A percentile compares a stretch with the other conserved stretches of the same genome.
phyloP scores from a whole-genome alignment of 2,329 filamentous ascomycete genomes.

The Juglanconis oblonga region DNA sequence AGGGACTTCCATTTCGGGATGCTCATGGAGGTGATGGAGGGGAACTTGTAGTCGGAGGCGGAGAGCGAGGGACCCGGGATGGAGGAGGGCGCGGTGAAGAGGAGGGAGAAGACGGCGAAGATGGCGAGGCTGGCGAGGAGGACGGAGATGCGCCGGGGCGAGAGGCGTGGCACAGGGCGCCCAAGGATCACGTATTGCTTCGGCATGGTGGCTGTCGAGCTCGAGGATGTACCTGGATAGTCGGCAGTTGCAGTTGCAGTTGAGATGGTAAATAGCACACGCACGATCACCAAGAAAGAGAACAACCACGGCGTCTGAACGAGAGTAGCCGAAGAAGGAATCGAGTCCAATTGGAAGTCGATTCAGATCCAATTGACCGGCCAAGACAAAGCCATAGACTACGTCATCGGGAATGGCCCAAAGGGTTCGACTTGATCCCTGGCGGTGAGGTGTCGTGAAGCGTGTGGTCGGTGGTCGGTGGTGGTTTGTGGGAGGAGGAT shows the following conservation, averaged over 20 bases:
- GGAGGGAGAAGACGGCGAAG: conserved; percentile 51
- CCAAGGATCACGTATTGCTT: conserved; percentile 46
- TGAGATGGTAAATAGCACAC: too few relatives aligned
- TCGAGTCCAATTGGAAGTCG: neutral
- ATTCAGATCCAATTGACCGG: neutral
- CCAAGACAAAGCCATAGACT: neutral
- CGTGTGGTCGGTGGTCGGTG: neutral
- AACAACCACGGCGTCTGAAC: neutral
- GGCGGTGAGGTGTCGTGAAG: neutral
- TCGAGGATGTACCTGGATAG: neutral
- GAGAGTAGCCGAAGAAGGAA: neutral
- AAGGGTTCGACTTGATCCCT: too few relatives aligned
- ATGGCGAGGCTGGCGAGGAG: conserved; percentile 49
- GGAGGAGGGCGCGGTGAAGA: conserved; percentile 48
- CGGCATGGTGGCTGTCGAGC: conserved; percentile 37
- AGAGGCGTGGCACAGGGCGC: conserved; percentile 47
- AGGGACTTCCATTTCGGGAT: conserved; percentile 37
- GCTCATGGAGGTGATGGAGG: conserved; percentile 24
- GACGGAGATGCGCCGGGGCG: conserved; percentile 50
- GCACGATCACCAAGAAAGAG: neutral
- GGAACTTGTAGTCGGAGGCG: conserved; percentile 46
- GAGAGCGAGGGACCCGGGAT: conserved; percentile 49
- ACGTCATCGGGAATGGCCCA: neutral
- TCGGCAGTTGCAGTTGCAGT: neutral
- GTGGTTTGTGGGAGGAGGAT: neutral